These are phyloP conservation scores for Candida orba DNA, from an alignment of 805 yeast genomes.

Conservation along the genomic window DNA sequence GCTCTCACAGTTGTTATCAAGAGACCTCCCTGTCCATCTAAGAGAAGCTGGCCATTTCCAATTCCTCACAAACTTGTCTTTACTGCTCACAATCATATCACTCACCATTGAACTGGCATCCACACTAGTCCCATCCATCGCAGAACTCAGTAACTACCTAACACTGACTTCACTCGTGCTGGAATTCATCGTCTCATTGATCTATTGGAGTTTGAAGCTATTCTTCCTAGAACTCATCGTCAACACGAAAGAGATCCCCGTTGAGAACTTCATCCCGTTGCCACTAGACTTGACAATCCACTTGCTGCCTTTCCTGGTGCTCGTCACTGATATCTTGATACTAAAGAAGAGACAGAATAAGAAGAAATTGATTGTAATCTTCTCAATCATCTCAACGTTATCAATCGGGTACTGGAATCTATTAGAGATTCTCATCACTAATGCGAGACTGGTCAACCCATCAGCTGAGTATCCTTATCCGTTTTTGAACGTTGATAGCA, in stretches of 20 bases:
- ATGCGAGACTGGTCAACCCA: slow-evolving; percentile 1
- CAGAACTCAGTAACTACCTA: neutral
- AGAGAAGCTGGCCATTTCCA: slow-evolving; percentile 61
- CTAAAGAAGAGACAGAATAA: slow-evolving; percentile 40
- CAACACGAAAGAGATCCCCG: slow-evolving; percentile 19
- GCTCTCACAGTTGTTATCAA: neutral
- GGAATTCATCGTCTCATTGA: slow-evolving; percentile 52
- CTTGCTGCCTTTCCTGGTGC: slow-evolving; percentile 47
- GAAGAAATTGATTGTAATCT: slow-evolving; percentile 31
- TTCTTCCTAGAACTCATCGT: slow-evolving; percentile 44
- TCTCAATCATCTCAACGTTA: slow-evolving; percentile 30
- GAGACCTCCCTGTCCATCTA: slow-evolving; percentile 41
- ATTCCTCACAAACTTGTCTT: slow-evolving; percentile 63
- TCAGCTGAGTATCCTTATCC: slow-evolving; percentile 51
- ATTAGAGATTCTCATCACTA: slow-evolving; percentile 27
- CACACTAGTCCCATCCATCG: slow-evolving; percentile 28
- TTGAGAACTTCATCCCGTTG: slow-evolving; percentile 36
- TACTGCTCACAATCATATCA: slow-evolving; percentile 35
- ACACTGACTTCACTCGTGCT: slow-evolving; percentile 49
- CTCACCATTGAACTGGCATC: slow-evolving; percentile 15
- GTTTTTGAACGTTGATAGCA: slow-evolving; percentile 48
- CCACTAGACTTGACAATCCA: slow-evolving; percentile 52
- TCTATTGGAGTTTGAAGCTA: slow-evolving; percentile 65
- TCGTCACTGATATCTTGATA: slow-evolving; percentile 47
- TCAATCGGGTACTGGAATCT: slow-evolving; percentile 47